phyloP scores from a whole-genome alignment of 768 basidiomycete species.

The Punctularia strigosozonata region DNA sequence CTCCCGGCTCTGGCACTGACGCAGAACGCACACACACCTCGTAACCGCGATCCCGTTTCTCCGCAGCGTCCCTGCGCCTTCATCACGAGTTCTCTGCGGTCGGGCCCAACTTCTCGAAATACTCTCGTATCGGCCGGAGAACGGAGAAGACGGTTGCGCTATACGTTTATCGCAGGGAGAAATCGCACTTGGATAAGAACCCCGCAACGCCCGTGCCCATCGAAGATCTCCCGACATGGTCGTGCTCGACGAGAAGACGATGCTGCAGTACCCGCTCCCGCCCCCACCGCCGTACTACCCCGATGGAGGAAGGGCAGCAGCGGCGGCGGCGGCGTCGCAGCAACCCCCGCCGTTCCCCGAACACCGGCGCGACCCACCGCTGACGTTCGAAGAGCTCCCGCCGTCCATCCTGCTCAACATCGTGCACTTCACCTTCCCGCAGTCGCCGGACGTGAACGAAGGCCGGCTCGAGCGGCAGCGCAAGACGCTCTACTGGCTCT shows the following conservation, averaged over 20 bases:
- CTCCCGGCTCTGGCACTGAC: no score
- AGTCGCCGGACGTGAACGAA: constrained; percentile 25
- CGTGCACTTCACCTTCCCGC: constrained; percentile 54
- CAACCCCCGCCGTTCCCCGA: constrained; percentile 25
- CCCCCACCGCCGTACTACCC: constrained; percentile 27
- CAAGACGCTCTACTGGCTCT: constrained; percentile 63
- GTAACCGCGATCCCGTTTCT: no score
- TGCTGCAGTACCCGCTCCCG: constrained; percentile 17
- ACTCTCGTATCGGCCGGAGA: no score
- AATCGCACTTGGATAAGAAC: no score
- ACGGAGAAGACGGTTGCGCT: no score
- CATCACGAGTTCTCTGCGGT: no score
- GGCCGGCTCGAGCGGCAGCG: constrained; percentile 40
- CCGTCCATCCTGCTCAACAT: constrained; percentile 58
- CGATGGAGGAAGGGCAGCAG: no score
- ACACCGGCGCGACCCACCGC: constrained; percentile 4
- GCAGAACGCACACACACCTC: no score
- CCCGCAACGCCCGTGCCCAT: not conserved
- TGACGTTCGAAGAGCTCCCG: constrained; percentile 29
- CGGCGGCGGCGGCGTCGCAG: constrained; percentile 9
- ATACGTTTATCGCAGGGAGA: no score
- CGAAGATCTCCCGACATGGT: constrained; percentile 22
- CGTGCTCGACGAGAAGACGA: constrained; percentile 32
- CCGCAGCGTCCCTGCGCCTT: no score
- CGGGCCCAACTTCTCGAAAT: no score